Evolutionary conservation across 257 asterid species (phyloP).

Genomic region (Rubia yunnanensis): DNA sequence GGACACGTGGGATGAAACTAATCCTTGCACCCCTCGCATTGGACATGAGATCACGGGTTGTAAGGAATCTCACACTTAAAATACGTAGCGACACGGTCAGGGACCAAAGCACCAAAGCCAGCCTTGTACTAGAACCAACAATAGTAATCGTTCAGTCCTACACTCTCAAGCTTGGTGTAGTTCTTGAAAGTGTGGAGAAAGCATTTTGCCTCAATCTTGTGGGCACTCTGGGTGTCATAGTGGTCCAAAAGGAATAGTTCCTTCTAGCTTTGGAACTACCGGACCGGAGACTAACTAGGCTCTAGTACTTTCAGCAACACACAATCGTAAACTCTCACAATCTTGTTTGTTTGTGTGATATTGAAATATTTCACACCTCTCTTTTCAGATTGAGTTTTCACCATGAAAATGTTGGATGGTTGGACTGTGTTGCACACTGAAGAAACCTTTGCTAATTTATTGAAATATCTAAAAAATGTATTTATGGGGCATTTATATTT

Average conservation of each 20-base stretch:
- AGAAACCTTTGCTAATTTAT: neutral
- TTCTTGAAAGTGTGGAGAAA: no score
- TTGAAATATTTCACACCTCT: slow-evolving; percentile 36
- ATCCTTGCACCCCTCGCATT: slow-evolving; percentile 63
- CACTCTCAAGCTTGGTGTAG: no score
- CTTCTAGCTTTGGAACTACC: no score
- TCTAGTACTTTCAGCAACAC: slow-evolving; percentile 45
- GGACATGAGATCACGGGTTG: slow-evolving; percentile 62
- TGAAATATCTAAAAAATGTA: neutral
- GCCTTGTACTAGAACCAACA: slow-evolving; percentile 51
- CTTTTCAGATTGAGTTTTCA: slow-evolving; percentile 39
- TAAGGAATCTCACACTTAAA: slow-evolving; percentile 74
- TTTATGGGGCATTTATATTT: neutral
- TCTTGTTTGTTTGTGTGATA: slow-evolving; percentile 46
- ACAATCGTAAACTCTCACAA: slow-evolving; percentile 54
- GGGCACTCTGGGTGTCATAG: no score
- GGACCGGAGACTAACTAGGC: no score
- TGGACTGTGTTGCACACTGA: neutral
- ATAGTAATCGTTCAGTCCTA: slow-evolving; percentile 43
- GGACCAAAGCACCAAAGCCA: slow-evolving; percentile 42
- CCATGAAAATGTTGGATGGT: slow-evolving; percentile 23
- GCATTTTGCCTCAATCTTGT: no score
- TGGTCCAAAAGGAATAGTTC: no score
- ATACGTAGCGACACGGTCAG: slow-evolving; percentile 61
- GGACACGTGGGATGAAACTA: slow-evolving; percentile 78